Percentiles rank a stretch among this genome's conserved stretches.
Conservation (phyloP, 2,329 filamentous ascomycete species). For the Mycosphaerelloides madeirae region DNA sequence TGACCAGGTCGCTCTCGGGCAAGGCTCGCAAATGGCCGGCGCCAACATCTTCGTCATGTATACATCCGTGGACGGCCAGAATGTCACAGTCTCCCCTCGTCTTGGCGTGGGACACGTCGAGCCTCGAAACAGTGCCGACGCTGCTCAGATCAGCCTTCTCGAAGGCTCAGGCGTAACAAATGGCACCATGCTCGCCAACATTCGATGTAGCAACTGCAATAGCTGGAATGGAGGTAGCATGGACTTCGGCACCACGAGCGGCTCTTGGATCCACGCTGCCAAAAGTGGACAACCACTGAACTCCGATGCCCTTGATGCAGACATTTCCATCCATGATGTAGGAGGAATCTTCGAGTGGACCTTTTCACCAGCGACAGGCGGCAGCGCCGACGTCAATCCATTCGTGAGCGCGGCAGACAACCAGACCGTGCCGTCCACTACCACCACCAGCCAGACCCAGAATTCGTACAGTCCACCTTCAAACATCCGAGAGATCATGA, state of each 20-base stretch:
- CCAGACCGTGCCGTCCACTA: constrained; percentile 3
- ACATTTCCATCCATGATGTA: constrained; percentile 44
- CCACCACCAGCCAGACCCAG: constrained; percentile 1
- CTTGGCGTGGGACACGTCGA: constrained; percentile 40
- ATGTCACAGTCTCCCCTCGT: constrained; percentile 56
- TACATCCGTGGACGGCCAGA: constrained; percentile 46
- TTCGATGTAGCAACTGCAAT: constrained; percentile 51
- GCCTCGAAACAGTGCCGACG: constrained; percentile 38
- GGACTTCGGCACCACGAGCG: constrained; percentile 41
- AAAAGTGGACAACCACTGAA: constrained; percentile 46
- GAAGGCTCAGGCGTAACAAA: constrained; percentile 50
- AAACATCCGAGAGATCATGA: constrained; percentile 24
- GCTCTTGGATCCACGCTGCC: constrained; percentile 50
- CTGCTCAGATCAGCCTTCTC: constrained; percentile 45
- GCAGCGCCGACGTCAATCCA: constrained; percentile 40
- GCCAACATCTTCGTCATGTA: constrained; percentile 58
- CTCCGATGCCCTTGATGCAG: constrained; percentile 41
- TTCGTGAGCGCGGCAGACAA: constrained; percentile 28
- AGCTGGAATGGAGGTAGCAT: constrained; percentile 51
- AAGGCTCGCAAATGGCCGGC: constrained; percentile 52
- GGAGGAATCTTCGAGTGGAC: constrained; percentile 43
- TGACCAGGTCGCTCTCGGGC: constrained; percentile 46
- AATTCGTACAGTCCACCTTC: constrained; percentile 6
- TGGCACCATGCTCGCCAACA: constrained; percentile 52
- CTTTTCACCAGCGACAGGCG: constrained; percentile 48